A percentile compares a stretch with the other conserved stretches of the same genome.
phyloP scores from a whole-genome alignment of 148 eudicot species.

The Suaeda aralocaspica region DNA sequence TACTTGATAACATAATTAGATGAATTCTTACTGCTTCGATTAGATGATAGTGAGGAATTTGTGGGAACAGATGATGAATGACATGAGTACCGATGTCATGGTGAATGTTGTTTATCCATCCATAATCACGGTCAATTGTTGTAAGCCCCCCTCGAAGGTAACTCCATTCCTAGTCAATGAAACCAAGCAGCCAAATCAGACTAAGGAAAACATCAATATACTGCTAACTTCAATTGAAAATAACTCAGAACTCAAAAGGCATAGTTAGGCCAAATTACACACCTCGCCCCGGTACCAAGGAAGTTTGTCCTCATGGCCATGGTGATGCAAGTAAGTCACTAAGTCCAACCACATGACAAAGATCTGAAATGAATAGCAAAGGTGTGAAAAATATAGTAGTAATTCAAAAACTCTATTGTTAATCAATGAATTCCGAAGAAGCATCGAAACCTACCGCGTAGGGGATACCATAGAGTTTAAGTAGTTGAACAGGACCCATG shows the following conservation, averaged over 20 bases:
- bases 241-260: not conserved
- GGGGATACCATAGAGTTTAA: slow-evolving; percentile 71
- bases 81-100: slow-evolving; percentile 86
- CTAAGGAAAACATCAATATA: not conserved
- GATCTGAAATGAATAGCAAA: slow-evolving; percentile 33
- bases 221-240: not conserved
- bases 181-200: not conserved
- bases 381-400: not conserved
- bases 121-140: slow-evolving; percentile 76
- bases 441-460: slow-evolving; percentile 42
- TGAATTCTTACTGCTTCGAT: slow-evolving; percentile 60
- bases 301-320: slow-evolving; percentile 73
- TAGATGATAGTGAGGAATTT: slow-evolving; percentile 75
- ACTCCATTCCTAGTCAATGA: slow-evolving; percentile 59
- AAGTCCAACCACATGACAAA: slow-evolving; percentile 81
- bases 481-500: slow-evolving; percentile 67
- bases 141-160: slow-evolving; percentile 78
- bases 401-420: not conserved
- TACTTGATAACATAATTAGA: not conserved
- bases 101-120: slow-evolving; percentile 76
- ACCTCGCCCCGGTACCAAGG: slow-evolving; percentile 92
- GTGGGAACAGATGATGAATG: slow-evolving; percentile 75
- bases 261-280: not conserved
- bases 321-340: slow-evolving; percentile 84
- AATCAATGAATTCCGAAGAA: not conserved